Evolutionary conservation across 2,329 filamentous ascomycete genomes (phyloP).

Genomic region (Coniella lustricola): DNA sequence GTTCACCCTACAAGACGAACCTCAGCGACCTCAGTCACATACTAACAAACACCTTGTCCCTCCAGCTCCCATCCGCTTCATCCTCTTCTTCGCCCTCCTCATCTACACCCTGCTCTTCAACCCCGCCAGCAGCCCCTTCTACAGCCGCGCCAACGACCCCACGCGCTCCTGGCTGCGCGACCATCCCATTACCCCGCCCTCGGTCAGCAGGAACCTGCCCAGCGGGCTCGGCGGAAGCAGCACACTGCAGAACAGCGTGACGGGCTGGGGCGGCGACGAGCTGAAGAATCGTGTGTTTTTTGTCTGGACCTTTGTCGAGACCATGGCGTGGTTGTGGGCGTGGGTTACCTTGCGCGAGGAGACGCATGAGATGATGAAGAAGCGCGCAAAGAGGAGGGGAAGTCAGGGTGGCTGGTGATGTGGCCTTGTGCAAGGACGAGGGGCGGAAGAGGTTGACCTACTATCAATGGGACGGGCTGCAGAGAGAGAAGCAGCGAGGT

Average conservation of each 20-base stretch:
- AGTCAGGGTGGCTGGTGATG: slow-evolving; percentile 8
- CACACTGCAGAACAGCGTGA: slow-evolving; percentile 30
- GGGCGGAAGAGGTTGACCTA: background rate
- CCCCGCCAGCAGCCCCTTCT: slow-evolving; percentile 44
- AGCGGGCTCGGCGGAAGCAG: slow-evolving; percentile 39
- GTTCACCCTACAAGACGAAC: too few relatives aligned
- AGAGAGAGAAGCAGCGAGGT: background rate
- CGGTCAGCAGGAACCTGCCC: slow-evolving; percentile 26
- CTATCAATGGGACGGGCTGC: too few relatives aligned
- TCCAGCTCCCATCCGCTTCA: slow-evolving; percentile 55
- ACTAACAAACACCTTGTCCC: slow-evolving; percentile 15
- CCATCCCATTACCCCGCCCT: slow-evolving; percentile 26
- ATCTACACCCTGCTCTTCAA: slow-evolving; percentile 60
- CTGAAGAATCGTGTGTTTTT: slow-evolving; percentile 83
- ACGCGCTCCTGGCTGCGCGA: slow-evolving; percentile 26
- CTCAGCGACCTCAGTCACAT: too few relatives aligned
- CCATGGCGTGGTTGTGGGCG: slow-evolving; percentile 81
- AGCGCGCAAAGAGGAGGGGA: slow-evolving; percentile 29
- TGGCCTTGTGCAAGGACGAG: background rate
- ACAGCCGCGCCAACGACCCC: slow-evolving; percentile 28
- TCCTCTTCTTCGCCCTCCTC: slow-evolving; percentile 54
- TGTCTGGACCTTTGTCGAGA: slow-evolving; percentile 76
- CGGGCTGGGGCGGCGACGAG: slow-evolving; percentile 51
- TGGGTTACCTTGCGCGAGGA: slow-evolving; percentile 67
- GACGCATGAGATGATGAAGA: slow-evolving; percentile 33